Conservation (phyloP, 768 basidiomycete genomes). For the Suillus cothurnatus region DNA sequence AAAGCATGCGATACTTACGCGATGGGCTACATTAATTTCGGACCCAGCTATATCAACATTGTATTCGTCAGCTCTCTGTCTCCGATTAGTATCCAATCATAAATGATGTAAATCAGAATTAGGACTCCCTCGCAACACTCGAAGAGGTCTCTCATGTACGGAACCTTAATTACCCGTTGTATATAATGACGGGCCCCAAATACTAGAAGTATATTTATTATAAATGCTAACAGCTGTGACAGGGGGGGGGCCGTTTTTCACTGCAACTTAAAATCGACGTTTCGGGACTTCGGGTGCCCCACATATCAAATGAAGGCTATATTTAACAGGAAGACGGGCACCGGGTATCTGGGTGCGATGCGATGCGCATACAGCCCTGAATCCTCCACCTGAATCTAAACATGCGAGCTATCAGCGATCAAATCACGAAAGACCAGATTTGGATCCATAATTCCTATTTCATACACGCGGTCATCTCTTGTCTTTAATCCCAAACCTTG, state of each 20-base stretch:
- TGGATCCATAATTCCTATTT: neutral
- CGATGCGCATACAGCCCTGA: neutral
- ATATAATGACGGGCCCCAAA: too few species aligned
- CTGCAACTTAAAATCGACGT: neutral
- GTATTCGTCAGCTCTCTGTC: neutral
- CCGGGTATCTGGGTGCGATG: neutral
- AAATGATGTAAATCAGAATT: neutral
- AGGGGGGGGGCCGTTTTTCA: too few species aligned
- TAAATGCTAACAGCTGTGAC: too few species aligned
- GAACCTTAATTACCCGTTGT: constrained; percentile 2
- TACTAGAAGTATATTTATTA: too few species aligned
- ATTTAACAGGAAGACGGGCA: neutral
- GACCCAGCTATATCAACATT: neutral
- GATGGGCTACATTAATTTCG: neutral
- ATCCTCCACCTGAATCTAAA: neutral
- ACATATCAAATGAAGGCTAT: constrained; percentile 8
- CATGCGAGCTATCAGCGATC: constrained; percentile 8
- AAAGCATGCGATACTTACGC: neutral
- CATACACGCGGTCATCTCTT: neutral
- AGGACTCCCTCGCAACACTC: neutral
- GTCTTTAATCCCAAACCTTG: constrained; percentile 1
- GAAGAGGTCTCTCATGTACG: neutral
- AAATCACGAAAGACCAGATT: neutral
- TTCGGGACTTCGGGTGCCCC: neutral
- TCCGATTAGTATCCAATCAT: neutral